Conservation (phyloP, 139 green algal species). For the Coelastrella sp. region DNA sequence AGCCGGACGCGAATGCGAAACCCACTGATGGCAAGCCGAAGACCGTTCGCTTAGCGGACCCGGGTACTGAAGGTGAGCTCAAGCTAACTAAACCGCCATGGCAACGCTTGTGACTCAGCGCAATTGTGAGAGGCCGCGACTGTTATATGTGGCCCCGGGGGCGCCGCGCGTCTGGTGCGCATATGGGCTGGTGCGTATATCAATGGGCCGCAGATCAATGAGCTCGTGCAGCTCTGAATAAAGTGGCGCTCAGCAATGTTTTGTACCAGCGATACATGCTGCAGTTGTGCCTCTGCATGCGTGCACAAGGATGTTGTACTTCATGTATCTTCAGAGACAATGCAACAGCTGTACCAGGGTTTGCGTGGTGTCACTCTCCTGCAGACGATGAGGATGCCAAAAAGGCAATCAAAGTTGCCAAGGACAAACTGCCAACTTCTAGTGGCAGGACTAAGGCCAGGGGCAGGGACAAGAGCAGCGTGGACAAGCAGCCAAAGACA, state of each 20-base stretch:
- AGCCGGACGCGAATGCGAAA: background rate
- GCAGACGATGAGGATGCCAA: background rate
- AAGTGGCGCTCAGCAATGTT: no score
- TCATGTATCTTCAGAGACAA: background rate
- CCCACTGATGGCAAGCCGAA: background rate
- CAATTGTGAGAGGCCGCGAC: background rate
- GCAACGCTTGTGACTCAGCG: background rate
- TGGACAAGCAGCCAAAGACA: conserved; percentile 11
- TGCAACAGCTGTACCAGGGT: background rate
- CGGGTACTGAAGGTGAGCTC: background rate
- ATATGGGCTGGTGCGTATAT: background rate
- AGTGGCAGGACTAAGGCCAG: background rate
- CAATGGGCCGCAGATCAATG: background rate
- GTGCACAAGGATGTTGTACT: background rate
- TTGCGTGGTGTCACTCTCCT: background rate
- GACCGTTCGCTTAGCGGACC: background rate
- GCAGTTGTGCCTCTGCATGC: no score
- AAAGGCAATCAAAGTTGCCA: background rate
- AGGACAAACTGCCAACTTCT: background rate
- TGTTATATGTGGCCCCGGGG: background rate
- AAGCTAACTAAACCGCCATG: background rate
- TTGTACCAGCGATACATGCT: no score
- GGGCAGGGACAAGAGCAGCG: background rate
- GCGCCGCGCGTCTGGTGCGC: background rate
- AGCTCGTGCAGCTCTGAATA: no score